phyloP scores from a whole-genome alignment of 1,284 basidiomycete species.

The Trametes sp. region DNA sequence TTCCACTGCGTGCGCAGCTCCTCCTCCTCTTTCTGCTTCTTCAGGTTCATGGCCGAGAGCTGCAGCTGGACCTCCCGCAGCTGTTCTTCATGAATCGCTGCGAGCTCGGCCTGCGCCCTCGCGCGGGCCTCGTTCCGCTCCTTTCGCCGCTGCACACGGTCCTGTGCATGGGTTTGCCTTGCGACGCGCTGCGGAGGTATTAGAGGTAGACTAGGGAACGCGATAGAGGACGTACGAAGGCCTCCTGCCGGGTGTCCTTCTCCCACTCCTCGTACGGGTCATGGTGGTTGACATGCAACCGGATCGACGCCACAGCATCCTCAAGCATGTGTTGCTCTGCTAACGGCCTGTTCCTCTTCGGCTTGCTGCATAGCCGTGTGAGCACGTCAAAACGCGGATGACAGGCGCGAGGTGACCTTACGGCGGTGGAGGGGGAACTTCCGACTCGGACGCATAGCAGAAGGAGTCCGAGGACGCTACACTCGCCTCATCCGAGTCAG shows the following conservation, averaged over 20 bases:
- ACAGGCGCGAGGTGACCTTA: constrained; percentile 36
- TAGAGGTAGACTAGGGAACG: not conserved
- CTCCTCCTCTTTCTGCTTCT: constrained; percentile 56
- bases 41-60: constrained; percentile 52
- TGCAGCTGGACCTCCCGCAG: constrained; percentile 55
- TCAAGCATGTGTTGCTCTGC: constrained; percentile 63
- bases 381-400: not conserved
- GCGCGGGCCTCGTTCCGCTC: constrained; percentile 47
- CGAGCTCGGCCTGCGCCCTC: constrained; percentile 48
- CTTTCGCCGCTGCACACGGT: constrained; percentile 49
- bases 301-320: constrained; percentile 74
- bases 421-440: constrained; percentile 45
- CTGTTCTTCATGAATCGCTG: constrained; percentile 53
- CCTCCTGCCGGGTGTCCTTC: constrained; percentile 68
- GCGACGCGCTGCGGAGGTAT: constrained; percentile 57
- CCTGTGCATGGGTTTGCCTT: constrained; percentile 56
- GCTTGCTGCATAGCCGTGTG: constrained; percentile 18
- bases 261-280: constrained; percentile 86
- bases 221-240: constrained; percentile 64
- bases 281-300: constrained; percentile 67
- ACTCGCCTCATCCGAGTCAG: constrained; percentile 51
- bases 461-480: constrained; percentile 46
- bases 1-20: constrained; percentile 55
- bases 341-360: constrained; percentile 36
- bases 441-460: constrained; percentile 52